Evolutionary conservation across 176 grass and related monocot species (phyloP).

Genomic region (Canna indica): DNA sequence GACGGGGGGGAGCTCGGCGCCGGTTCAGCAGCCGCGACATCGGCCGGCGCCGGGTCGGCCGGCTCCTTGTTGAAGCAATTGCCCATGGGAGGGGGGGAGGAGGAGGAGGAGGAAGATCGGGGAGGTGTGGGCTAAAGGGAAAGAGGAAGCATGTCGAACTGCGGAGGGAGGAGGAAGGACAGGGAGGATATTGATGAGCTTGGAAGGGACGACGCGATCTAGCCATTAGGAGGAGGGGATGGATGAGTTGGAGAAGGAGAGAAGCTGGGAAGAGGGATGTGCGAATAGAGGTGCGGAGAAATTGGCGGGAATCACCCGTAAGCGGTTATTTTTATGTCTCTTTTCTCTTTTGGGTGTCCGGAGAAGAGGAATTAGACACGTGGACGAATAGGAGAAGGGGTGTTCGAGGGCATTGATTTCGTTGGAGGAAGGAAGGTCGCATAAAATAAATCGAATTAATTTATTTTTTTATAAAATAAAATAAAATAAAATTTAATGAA

Average conservation of each 20-base stretch:
- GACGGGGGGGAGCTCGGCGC: not conserved
- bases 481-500: too few relatives aligned
- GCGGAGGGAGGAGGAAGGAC: not conserved
- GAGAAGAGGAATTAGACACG: too few relatives aligned
- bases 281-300: not conserved
- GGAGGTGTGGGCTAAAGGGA: not conserved
- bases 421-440: too few relatives aligned
- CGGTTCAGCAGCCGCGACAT: not conserved
- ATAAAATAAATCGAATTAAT: too few relatives aligned
- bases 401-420: too few relatives aligned
- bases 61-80: not conserved
- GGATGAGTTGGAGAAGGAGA: not conserved
- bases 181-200: not conserved
- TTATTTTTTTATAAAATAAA: too few relatives aligned
- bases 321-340: too few relatives aligned
- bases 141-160: too few relatives aligned
- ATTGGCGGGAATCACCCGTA: not conserved
- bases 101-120: not conserved
- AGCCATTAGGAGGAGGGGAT: not conserved
- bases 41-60: not conserved
- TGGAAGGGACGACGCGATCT: too few relatives aligned
- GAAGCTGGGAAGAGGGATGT: too few relatives aligned
- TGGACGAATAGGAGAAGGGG: too few relatives aligned
- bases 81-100: not conserved
- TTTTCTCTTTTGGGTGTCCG: too few relatives aligned